Conservation (phyloP, 495 filamentous ascomycete species). For the Acidiella bohemica region DNA sequence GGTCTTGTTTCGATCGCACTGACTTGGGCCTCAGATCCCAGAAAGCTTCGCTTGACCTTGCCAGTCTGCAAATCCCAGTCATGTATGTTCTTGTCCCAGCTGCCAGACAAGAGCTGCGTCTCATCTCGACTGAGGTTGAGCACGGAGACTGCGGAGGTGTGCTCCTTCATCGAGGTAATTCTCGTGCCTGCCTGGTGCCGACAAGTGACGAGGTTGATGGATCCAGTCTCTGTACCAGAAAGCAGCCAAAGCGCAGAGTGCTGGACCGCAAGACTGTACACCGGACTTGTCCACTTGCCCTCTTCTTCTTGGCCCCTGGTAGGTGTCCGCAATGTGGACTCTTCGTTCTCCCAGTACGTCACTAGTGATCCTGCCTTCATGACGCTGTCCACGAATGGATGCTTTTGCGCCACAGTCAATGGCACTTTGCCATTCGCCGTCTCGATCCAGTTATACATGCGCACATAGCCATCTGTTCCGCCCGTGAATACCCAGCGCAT, state of each 20-base stretch:
- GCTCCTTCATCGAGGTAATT: constrained; percentile 64
- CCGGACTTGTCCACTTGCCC: constrained; percentile 54
- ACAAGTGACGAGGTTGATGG: constrained; percentile 88
- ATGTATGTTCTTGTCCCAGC: constrained; percentile 87
- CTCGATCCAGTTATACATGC: constrained; percentile 89
- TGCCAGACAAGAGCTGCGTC: constrained; percentile 75
- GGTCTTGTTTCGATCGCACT: constrained; percentile 77
- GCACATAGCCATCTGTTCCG: constrained; percentile 84
- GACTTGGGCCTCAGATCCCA: constrained; percentile 68
- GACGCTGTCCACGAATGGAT: constrained; percentile 96
- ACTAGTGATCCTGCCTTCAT: constrained; percentile 83
- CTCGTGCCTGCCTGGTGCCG: constrained; percentile 88
- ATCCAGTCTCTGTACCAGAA: constrained; percentile 76
- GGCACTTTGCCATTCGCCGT: constrained; percentile 90
- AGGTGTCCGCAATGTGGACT: constrained; percentile 30
- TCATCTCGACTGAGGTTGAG: constrained; percentile 73
- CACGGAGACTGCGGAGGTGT: constrained; percentile 86
- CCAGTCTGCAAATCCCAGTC: constrained; percentile 96
- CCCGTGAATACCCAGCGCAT: constrained; percentile 93
- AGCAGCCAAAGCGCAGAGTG: constrained; percentile 82
- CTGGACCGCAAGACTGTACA: constrained; percentile 88
- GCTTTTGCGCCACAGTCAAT: constrained; percentile 86
- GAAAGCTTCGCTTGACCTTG: constrained; percentile 56
- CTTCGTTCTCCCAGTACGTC: constrained; percentile 94
- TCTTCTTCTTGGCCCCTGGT: constrained; percentile 33